These are phyloP conservation scores for Colletotrichum tropicicola DNA, from an alignment of 2,329 filamentous ascomycete genomes.

Conservation along the genomic window DNA sequence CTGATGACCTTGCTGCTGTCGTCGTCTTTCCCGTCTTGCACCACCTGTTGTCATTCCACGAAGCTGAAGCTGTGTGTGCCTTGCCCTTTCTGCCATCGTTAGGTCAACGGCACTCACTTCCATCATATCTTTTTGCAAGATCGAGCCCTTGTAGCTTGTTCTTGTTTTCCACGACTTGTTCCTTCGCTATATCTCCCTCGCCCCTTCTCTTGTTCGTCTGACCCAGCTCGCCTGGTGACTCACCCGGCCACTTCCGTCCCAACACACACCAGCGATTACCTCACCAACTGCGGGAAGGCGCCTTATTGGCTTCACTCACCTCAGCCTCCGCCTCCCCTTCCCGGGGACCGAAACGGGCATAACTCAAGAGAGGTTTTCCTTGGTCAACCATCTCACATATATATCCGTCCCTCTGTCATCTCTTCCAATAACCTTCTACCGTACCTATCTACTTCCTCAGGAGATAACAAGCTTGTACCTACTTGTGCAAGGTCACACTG, in stretches of 20 bases:
- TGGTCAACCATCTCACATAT: not conserved
- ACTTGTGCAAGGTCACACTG: not conserved
- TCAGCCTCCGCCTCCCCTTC: not conserved
- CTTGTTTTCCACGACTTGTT: too few species aligned
- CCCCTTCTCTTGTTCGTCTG: not conserved
- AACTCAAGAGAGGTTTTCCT: not conserved
- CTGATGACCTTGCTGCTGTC: too few species aligned
- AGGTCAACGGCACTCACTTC: too few species aligned
- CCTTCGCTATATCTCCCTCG: too few species aligned
- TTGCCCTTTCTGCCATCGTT: too few species aligned
- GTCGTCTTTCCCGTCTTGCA: too few species aligned
- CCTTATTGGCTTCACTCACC: not conserved
- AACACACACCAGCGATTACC: not conserved
- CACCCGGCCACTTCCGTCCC: slow-evolving; percentile 21
- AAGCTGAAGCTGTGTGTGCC: too few species aligned
- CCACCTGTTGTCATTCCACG: too few species aligned
- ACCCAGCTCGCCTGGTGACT: slow-evolving; percentile 14
- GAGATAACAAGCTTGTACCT: not conserved
- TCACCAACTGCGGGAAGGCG: too few species aligned
- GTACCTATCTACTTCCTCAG: not conserved
- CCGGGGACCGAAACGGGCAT: slow-evolving; percentile 12
- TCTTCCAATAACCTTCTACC: not conserved
- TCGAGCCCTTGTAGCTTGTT: too few species aligned
- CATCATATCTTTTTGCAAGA: too few species aligned
- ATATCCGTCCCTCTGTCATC: not conserved